Evolutionary conservation across 441 rosid genomes (phyloP), one percentile per base, ranked within the genome.

Genomic region (Jatropha multifida): DNA sequence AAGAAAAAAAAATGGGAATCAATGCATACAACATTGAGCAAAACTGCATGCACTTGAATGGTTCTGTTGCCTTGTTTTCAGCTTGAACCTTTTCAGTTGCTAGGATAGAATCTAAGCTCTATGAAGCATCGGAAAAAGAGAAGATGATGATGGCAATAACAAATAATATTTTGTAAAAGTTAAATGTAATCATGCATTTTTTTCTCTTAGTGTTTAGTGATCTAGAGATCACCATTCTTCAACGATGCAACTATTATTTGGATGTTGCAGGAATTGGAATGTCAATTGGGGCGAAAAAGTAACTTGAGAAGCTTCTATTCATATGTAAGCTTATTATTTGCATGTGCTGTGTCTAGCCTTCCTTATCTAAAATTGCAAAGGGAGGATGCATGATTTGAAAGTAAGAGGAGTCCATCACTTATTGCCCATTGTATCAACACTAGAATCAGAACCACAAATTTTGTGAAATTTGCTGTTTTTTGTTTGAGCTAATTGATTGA

Each of bases 161-260:
- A 64, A 23, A 20, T n/a, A 38, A 65, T 48, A 1, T 32, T 42
- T 60, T 6, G 9, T 38, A 20, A 26, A 51, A 56, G 8, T 73
- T 11, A 9, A 7, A 58, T 74, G 41, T 69, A 18, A 38, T 77
- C n/a, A 67, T 69, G 52, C 76, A 58, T 66, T 78, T 17, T 23
- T 62, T 78, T 69, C 74, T 79, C 65, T 40, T 38, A 55, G 56
- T 81, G 68, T 81, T 81, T 80, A 72, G 17, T 86, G 83, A 84
- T 74, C 78, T 82, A 81, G 87, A 80, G 80, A 74, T 68, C 41
- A 73, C 18, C 55, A 46, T 69, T 85, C 74, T 82, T 81, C 90
- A 90, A 82, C 89, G 8, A 79, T 87, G 88, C 92, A 84, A 86
- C 83, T 88, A 77, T 51, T 87, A 85, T 89, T 85, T 91, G 90